Base-by-base conservation (phyloP, 352 stramenopile genomes). In the Thalassiosira mediterranea region DNA sequence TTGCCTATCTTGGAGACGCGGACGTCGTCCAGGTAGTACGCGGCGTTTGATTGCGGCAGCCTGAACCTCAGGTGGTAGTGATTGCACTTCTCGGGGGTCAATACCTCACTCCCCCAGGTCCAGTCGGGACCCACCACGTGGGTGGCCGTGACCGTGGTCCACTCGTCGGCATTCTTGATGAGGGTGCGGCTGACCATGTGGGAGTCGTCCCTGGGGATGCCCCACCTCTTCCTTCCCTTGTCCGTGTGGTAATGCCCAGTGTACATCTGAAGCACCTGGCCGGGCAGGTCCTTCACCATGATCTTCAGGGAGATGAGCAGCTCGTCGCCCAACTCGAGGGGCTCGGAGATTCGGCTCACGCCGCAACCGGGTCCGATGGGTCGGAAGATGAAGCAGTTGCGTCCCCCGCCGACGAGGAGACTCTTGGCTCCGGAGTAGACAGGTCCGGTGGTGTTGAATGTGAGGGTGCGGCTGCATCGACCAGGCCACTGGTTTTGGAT, bases 1-100 rank as follows among this genome's bases (percentile, higher is more conserved):
- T n/a, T n/a, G n/a, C n/a, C n/a, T 13, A 76, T 48, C 32, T 57
- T 64, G 58, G 58, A 40, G 19, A 76, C 49, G 11, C 31, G 34
- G 37, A 70, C 51, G 60, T 76, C 58, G 32, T 76, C 67, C 8
- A 76, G 31, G 11, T 59, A 19, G 28, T 52, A 76, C 28, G 38
- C 51, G 2, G 48, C 38, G 3, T n/a, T 19, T 15, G 57, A 64
- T 11, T 31, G 29, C 1, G 58, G 13, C 15, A 64, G n/a, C 13
- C 53, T 53, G n/a, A 76, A 70, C 8, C 67, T 23, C n/a, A 76
- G 38, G 15, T 76, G 56, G 25, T 76, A 76, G 23, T 68, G 57
- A 32, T 53, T 70, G 34, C 67, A 76, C 2, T 15, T 23, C 34
- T 56, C 32, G 1, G 67, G 67, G 0, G 15, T 13, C 1, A 76